Conservation (phyloP, 441 rosid species). For the Croton setiger region DNA sequence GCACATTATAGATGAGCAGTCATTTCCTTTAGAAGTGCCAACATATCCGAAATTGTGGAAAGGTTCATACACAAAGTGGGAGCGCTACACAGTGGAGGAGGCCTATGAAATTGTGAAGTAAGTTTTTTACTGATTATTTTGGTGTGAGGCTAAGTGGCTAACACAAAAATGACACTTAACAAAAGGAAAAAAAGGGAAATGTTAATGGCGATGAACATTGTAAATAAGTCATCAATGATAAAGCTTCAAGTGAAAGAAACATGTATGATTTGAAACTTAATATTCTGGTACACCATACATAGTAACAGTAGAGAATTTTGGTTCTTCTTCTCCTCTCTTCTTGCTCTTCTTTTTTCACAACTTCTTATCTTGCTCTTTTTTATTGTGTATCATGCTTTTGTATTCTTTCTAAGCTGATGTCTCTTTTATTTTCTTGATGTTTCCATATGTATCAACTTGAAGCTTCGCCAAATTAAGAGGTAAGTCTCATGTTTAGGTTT, state of each 20-base stretch:
- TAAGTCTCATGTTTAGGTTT: constrained; percentile 26
- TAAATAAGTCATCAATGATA: neutral
- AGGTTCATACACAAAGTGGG: constrained; percentile 88
- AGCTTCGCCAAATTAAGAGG: constrained; percentile 97
- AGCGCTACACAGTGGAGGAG: constrained; percentile 88
- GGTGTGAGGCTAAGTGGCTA: neutral
- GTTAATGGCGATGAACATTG: neutral
- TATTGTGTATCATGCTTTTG: constrained; percentile 9
- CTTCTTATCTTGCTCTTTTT: constrained; percentile 8
- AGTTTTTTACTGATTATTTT: constrained; percentile 12
- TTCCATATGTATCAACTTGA: constrained; percentile 27
- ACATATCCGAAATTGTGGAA: constrained; percentile 84
- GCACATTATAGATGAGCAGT: constrained; percentile 91
- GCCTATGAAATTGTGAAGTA: constrained; percentile 86
- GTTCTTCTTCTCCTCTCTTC: neutral
- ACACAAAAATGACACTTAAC: neutral
- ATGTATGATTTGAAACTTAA: neutral
- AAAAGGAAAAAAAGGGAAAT: neutral
- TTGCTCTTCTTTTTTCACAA: neutral
- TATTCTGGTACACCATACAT: neutral
- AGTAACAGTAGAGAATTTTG: neutral
- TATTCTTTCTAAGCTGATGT: constrained; percentile 15
- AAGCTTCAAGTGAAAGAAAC: neutral
- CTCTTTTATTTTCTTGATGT: constrained; percentile 24
- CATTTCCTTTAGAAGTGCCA: constrained; percentile 92